A percentile compares a stretch with the other conserved stretches of the same genome.
phyloP scores from a whole-genome alignment of 2,329 filamentous ascomycete species.

The Parastagonospora avenae region DNA sequence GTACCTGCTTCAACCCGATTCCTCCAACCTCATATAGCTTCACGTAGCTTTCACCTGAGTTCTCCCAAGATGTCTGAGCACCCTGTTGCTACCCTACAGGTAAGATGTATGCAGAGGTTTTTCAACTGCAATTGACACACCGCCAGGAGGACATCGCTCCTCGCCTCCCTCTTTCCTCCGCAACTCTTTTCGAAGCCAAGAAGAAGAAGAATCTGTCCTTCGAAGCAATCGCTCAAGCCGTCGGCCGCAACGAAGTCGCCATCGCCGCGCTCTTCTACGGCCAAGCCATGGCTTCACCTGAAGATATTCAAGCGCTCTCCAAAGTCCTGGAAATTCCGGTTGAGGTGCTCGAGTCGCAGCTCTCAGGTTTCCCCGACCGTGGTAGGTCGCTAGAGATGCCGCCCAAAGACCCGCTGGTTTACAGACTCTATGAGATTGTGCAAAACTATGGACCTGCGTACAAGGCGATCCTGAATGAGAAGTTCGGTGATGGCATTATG shows the following conservation, averaged over 20 bases:
- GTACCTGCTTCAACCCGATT: conserved; percentile 23
- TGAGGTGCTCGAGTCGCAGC: conserved; percentile 62
- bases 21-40: conserved; percentile 25
- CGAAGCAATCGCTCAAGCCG: conserved; percentile 72
- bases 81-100: conserved; percentile 48
- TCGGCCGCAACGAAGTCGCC: conserved; percentile 82
- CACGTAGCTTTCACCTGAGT: conserved; percentile 33
- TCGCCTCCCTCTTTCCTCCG: conserved; percentile 72
- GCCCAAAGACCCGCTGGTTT: conserved; percentile 83
- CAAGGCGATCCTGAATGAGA: conserved; percentile 94
- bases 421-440: conserved; percentile 89
- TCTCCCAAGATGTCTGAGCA: conserved; percentile 40
- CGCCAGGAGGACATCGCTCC: conserved; percentile 67
- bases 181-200: conserved; percentile 81
- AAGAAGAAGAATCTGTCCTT: conserved; percentile 76
- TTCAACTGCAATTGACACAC: conserved; percentile 12
- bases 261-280: conserved; percentile 91
- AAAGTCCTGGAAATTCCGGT: conserved; percentile 66
- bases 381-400: conserved; percentile 82
- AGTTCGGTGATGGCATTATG: conserved; percentile 84
- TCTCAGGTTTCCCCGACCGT: conserved; percentile 78
- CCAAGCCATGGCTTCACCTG: conserved; percentile 73
- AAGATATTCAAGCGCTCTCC: conserved; percentile 72
- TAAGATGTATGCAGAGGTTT: conserved; percentile 9
- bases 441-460: conserved; percentile 98